Base-by-base conservation (phyloP, 352 stramenopile species). In the Thraustotheca clavata region DNA sequence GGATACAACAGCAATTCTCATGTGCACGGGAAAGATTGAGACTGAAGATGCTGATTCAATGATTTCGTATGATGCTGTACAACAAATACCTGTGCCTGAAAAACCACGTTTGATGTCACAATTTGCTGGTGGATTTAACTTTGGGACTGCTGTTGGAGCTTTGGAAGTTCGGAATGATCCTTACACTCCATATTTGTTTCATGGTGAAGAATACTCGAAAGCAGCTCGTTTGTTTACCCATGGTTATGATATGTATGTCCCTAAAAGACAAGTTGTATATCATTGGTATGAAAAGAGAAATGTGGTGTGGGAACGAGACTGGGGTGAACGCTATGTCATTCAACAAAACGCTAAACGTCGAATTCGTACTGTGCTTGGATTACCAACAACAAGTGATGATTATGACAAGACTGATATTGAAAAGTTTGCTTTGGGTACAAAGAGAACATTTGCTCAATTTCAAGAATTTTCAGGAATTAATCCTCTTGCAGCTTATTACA, bases 131-230 rank as follows among this genome's bases (percentile, higher is more conserved):
- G 83, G 83, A 43, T 92, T 92, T 73, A 90, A 88, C 67, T 92
- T 92, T 66, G 79, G 78, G 49, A 79, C 74, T 35, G 88, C 79
- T 67, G 75, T 72, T 31, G 74, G 83, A 49, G 78, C 73, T 9
- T 80, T 83, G 43, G 74, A 88, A 50, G 76, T 92, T 59, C 83
- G 83, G 40, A 89, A 88, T 59, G 83, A 92, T 67, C 83, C 83
- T 40, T 77, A 88, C 67, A 89, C 80, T 24, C 83, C 79, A 32
- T 90, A 84, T 59, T 70, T 92, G 9, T 92, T 90, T 67, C 81
- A 90, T 31, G 83, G 83, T 35, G 81, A 92, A 55, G 83, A 92
- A 67, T 92, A 89, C 75, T 89, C 81, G 18, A 77, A 81, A n/a
- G 81, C 81, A 0, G 72, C 80, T 26, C 78, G 83, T 11, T 71